Evolutionary conservation across 208 protist genomes (phyloP).

Genomic region (Acanthamoeba triangularis): DNA sequence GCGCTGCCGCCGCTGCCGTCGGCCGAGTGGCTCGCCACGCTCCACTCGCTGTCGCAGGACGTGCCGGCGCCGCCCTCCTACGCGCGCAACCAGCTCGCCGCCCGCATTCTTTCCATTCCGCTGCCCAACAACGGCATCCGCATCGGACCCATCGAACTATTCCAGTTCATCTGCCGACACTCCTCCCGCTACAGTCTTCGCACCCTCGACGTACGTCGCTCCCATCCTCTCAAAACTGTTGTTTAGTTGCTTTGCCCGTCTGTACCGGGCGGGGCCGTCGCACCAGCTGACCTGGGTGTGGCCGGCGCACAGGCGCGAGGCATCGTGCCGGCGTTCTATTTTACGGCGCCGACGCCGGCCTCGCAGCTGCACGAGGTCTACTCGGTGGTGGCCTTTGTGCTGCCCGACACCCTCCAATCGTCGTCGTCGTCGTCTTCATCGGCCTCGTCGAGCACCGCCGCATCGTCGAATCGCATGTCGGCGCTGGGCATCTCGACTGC

Average conservation of each 20-base stretch:
- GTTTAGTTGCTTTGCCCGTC: neutral
- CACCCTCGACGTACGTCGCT: slow-evolving; percentile 44
- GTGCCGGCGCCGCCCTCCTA: slow-evolving; percentile 38
- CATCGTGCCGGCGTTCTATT: slow-evolving; percentile 70
- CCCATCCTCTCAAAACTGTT: neutral
- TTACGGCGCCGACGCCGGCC: slow-evolving; percentile 19
- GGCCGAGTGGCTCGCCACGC: slow-evolving; percentile 44
- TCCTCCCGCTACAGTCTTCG: slow-evolving; percentile 48
- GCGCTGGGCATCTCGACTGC: slow-evolving; percentile 22
- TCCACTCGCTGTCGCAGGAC: slow-evolving; percentile 6
- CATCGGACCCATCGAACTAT: slow-evolving; percentile 15
- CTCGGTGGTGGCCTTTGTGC: slow-evolving; percentile 69
- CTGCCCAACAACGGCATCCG: slow-evolving; percentile 46
- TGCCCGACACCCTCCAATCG: neutral
- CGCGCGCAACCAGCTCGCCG: slow-evolving; percentile 50
- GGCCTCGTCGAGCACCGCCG: neutral
- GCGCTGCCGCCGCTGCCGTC: neutral
- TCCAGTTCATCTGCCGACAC: slow-evolving; percentile 70
- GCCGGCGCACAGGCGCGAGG: neutral
- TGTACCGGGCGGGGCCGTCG: neutral
- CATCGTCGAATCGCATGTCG: neutral
- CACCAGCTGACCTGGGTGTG: neutral
- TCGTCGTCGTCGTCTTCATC: neutral
- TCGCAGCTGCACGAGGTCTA: slow-evolving; percentile 47
- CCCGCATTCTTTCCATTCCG: slow-evolving; percentile 30